These are phyloP conservation scores for Saturnispora ahearnii DNA, from an alignment of 805 yeast genomes.

Conservation along the genomic window DNA sequence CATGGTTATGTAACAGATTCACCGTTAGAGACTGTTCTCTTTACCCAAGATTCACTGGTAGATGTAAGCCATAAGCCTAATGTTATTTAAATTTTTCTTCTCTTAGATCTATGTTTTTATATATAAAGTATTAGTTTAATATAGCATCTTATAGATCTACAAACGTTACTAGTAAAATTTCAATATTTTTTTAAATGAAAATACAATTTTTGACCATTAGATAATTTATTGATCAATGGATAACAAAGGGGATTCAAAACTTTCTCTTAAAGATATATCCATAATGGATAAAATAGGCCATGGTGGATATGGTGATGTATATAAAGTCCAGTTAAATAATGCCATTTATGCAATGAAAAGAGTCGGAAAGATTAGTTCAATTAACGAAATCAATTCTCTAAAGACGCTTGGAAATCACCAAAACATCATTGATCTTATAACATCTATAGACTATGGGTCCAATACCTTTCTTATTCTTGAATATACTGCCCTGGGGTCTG, in stretches of 20 bases:
- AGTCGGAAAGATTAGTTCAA: conserved; percentile 9
- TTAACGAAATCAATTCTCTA: not conserved
- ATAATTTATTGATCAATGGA: not conserved
- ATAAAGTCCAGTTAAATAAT: conserved; percentile 25
- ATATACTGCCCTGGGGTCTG: conserved; percentile 18
- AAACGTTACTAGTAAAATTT: not conserved
- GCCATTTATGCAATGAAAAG: conserved; percentile 22
- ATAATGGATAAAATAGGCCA: conserved; percentile 43
- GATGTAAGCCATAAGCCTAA: conserved; percentile 76
- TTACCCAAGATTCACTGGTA: conserved; percentile 95
- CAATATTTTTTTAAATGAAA: not conserved
- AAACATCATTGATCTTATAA: not conserved
- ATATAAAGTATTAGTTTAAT: not conserved
- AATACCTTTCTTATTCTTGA: conserved; percentile 32
- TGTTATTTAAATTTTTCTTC: not conserved
- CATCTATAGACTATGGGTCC: not conserved
- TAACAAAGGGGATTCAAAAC: not conserved
- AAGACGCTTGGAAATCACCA: not conserved
- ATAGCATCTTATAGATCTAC: not conserved
- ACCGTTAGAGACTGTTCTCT: conserved; percentile 97
- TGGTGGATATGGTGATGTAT: conserved; percentile 90
- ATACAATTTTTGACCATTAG: not conserved
- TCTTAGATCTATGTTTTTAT: not conserved
- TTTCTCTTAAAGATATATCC: not conserved
- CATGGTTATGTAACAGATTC: conserved; percentile 96